Base-by-base conservation (phyloP, 805 yeast species). In the Saccharomycopsis schoenii region DNA sequence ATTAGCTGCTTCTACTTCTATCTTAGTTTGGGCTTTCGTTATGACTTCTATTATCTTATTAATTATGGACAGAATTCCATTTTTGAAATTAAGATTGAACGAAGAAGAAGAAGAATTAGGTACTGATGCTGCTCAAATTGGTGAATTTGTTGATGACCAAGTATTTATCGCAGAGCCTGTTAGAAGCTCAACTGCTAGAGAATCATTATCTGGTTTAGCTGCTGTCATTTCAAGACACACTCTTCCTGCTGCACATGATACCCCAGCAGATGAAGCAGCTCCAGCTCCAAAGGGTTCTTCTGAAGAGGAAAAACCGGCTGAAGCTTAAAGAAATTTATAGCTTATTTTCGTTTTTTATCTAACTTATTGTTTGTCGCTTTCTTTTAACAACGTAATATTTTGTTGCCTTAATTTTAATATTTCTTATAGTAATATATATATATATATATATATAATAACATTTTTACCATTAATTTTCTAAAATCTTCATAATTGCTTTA, bases 91-190 rank as follows among this genome's bases (percentile, higher is more conserved):
- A 70, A 83, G 97, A 77, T 81, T 91, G 68, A 80, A 84, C 66
- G 88, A 88, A 69, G 97, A 91, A 64, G 93, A 88, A 72, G 98
- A 93, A 76, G 83, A 85, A 66, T 70, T 85, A 67, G 97, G 98
- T 64, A 86, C 94, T 37, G 99, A 93, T 74, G 80, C 85, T 65
- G 84, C 90, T 21, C 91, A 92, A 77, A 89, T 91, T 69, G 97
- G 97, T 67, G 98, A 92, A 74, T 84, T 83, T 72, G 88, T 96
- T 62, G 77, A 75, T 61, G 89, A 85, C 66, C 81, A 79, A 61
- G 80, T 79, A 66, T 88, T 80, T 74, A 83, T 87, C 61, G 84
- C 91, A 66, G 91, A 88, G 76, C 94, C 96, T 65, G 78, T 86
- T 63, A 83, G 93, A 77, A 84, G 90, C 61, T 42, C 61, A 55